A percentile compares a stretch with the other conserved stretches of the same genome.
These are phyloP conservation scores for Daldinia childiae DNA, from an alignment of 495 filamentous ascomycete species.

Conservation along the genomic window DNA sequence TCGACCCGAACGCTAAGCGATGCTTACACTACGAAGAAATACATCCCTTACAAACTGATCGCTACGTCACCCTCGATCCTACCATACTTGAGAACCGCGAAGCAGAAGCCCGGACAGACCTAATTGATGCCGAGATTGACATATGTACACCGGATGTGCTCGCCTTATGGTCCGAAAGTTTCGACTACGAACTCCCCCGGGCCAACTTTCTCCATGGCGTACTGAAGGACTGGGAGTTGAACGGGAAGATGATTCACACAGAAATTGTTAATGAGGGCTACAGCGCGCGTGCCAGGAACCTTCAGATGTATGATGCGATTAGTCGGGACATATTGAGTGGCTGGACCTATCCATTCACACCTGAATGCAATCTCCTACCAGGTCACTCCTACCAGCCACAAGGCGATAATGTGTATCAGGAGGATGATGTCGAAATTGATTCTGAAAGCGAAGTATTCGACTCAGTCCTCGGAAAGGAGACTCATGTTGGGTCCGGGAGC, in stretches of 20 bases:
- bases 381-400: conserved; percentile 79
- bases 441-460: conserved; percentile 57
- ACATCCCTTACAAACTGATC: conserved; percentile 59
- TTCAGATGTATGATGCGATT: conserved; percentile 92
- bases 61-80: conserved; percentile 74
- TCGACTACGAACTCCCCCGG: conserved; percentile 91
- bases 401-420: conserved; percentile 74
- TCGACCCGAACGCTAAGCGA: conserved; percentile 80
- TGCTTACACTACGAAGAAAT: conserved; percentile 94
- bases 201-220: conserved; percentile 90
- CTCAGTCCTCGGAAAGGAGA: conserved; percentile 78
- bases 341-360: conserved; percentile 93
- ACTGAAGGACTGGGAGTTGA: conserved; percentile 94
- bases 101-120: conserved; percentile 82
- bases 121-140: conserved; percentile 95
- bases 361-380: conserved; percentile 83
- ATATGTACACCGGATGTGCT: conserved; percentile 97
- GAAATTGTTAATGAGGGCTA: conserved; percentile 83
- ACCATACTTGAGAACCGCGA: conserved; percentile 68
- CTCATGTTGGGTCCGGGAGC: conserved; percentile 76
- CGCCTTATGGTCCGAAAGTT: conserved; percentile 95
- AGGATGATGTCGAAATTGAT: conserved; percentile 73
- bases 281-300: conserved; percentile 81
- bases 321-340: conserved; percentile 85
- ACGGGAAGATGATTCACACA: conserved; percentile 94